These are phyloP conservation scores for Spergularia marina DNA, from an alignment of 148 eudicot species.

Conservation along the genomic window DNA sequence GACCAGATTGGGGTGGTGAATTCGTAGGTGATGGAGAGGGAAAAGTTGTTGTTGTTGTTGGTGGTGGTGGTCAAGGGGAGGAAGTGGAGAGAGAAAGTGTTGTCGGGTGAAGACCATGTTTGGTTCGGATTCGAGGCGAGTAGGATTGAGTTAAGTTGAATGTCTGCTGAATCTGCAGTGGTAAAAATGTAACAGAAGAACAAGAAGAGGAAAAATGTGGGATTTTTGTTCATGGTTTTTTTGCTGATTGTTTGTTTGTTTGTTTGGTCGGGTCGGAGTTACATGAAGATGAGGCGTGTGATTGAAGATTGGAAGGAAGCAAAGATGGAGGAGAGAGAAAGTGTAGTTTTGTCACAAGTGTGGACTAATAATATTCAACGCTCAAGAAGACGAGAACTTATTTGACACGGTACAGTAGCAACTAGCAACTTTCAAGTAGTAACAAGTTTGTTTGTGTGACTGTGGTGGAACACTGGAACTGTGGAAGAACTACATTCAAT, in stretches of 20 bases:
- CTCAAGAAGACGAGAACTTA: too few species aligned
- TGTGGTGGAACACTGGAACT: too few species aligned
- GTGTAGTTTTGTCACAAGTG: too few species aligned
- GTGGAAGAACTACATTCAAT: too few species aligned
- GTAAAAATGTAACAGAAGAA: background rate
- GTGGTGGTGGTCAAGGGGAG: conserved; percentile 31
- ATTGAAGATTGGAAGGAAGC: too few species aligned
- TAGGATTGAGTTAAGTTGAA: conserved; percentile 12
- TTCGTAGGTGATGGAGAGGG: conserved; percentile 52
- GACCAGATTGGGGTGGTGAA: conserved; percentile 54
- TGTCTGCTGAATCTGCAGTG: conserved; percentile 22
- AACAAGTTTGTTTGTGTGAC: too few species aligned
- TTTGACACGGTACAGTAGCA: too few species aligned
- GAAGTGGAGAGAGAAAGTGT: conserved; percentile 53
- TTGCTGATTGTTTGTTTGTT: background rate
- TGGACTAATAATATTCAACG: too few species aligned
- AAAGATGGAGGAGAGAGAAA: too few species aligned
- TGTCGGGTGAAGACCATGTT: conserved; percentile 56
- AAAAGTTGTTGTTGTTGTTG: background rate
- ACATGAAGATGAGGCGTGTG: too few species aligned
- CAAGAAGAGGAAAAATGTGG: background rate
- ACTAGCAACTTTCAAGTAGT: too few species aligned
- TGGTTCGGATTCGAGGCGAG: conserved; percentile 23
- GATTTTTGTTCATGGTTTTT: background rate
- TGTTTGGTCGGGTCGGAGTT: too few species aligned